Percentiles rank a stretch among this genome's conserved stretches.
These are phyloP conservation scores for Eudorina sp. DNA, from an alignment of 139 green algal species.

Conservation along the genomic window DNA sequence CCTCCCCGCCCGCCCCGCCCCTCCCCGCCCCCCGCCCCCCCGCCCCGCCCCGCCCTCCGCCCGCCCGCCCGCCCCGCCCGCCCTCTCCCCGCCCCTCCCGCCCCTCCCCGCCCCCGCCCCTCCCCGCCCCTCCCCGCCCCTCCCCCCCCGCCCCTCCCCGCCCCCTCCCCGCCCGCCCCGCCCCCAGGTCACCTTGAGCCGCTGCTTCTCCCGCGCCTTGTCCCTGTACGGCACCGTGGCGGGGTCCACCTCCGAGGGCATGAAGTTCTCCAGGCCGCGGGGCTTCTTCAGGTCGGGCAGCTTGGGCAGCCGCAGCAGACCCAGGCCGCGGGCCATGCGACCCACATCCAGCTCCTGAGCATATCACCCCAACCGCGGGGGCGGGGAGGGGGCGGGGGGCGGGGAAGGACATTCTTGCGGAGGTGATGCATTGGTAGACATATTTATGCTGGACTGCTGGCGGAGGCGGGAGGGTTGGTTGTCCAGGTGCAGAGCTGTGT, in stretches of 20 bases:
- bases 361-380: too few species aligned
- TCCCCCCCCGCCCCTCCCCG: background rate
- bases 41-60: too few species aligned
- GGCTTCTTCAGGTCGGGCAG: conserved; percentile 93
- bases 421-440: too few species aligned
- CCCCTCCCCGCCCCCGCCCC: background rate
- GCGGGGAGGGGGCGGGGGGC: too few species aligned
- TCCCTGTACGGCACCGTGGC: conserved; percentile 83
- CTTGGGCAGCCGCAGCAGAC: conserved; percentile 89
- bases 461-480: too few species aligned
- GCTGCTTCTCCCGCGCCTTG: conserved; percentile 89
- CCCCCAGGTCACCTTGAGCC: conserved; percentile 63
- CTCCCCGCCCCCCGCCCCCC: too few species aligned
- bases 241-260: conserved; percentile 70
- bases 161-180: background rate
- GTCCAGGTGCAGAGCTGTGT: too few species aligned
- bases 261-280: conserved; percentile 52
- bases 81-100: background rate
- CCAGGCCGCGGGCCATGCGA: conserved; percentile 82
- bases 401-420: too few species aligned
- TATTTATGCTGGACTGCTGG: too few species aligned
- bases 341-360: conserved; percentile 87
- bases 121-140: background rate
- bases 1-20: too few species aligned
- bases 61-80: too few species aligned